These are phyloP conservation scores for Termitomyces sp. DNA, from an alignment of 768 basidiomycete species.

Conservation along the genomic window DNA sequence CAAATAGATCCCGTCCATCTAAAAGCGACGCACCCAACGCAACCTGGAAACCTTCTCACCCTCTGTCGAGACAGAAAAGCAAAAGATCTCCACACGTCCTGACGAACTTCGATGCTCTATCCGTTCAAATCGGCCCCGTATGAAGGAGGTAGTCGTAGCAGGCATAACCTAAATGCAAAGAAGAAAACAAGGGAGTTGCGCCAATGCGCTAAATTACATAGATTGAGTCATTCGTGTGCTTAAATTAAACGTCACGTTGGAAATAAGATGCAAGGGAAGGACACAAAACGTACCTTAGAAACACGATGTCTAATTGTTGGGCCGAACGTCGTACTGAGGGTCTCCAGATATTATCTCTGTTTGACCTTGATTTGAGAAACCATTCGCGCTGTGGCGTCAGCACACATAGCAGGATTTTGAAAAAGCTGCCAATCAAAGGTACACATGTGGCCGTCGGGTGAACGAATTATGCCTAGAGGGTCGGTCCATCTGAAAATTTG, in stretches of 20 bases:
- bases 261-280: not conserved
- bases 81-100: constrained; percentile 59
- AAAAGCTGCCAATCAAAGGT: not conserved
- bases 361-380: too few species aligned
- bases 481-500: constrained; percentile 41
- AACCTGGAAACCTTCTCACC: constrained; percentile 73
- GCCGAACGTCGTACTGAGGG: too few species aligned
- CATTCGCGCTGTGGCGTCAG: constrained; percentile 44
- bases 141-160: too few species aligned
- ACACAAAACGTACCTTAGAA: constrained; percentile 44
- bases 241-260: too few species aligned
- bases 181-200: not conserved
- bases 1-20: constrained; percentile 77
- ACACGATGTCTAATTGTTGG: constrained; percentile 65
- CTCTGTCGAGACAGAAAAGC: constrained; percentile 70
- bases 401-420: not conserved
- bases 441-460: constrained; percentile 42
- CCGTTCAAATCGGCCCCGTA: constrained; percentile 76
- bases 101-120: constrained; percentile 59
- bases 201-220: not conserved
- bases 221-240: not conserved
- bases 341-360: too few species aligned
- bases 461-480: constrained; percentile 74
- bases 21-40: constrained; percentile 16
- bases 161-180: too few species aligned